Evolutionary conservation across 164 flowering plant species (phyloP), one percentile per base, ranked within the genome.

Genomic region (Warburgia ugandensis): DNA sequence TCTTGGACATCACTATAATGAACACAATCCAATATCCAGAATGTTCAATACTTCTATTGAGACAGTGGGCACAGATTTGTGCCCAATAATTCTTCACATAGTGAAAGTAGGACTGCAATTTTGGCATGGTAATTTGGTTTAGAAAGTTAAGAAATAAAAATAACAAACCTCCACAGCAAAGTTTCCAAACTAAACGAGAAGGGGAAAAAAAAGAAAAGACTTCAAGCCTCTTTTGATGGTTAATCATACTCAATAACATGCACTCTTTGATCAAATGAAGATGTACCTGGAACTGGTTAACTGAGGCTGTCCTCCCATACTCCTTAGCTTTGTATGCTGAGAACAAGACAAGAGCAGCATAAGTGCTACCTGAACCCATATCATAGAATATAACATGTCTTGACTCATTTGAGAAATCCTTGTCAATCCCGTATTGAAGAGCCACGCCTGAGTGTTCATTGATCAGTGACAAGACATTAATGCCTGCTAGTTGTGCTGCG

Each of bases 371-470:
- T 0, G 97, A 60, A 11, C 97, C 96, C 96, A 94, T 84, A 35
- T 89, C 97, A 58, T 84, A 89, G 52, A 94, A 81, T 28, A 89
- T 57, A 26, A 89, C 97, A 76, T 94, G 62, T 59, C 94, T 71
- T 12, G 97, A 83, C 57, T 67, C 94, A 63, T 94, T 86, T 2
- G 86, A 76, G 49, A 94, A 94, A 73, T 89, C 87, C 74, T 89
- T 94, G 68, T 86, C 97, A 61, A 94, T 94, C 54, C 99, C 97
- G 62, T 94, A 94, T 73, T 94, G 99, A 36, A 94, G 68, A 1
- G 99, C 99, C 0, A 95, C 99, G 1, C 95, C 97, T 0, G 92
- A 79, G 51, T 89, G 90, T 73, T 94, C 99, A 68, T 94, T 86
- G 6, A 83, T 62, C 60, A 94, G 72, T 1, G 92, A 64, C 39